phyloP scores from a whole-genome alignment of 2,329 filamentous ascomycete genomes.

The Cercospora sp. region DNA sequence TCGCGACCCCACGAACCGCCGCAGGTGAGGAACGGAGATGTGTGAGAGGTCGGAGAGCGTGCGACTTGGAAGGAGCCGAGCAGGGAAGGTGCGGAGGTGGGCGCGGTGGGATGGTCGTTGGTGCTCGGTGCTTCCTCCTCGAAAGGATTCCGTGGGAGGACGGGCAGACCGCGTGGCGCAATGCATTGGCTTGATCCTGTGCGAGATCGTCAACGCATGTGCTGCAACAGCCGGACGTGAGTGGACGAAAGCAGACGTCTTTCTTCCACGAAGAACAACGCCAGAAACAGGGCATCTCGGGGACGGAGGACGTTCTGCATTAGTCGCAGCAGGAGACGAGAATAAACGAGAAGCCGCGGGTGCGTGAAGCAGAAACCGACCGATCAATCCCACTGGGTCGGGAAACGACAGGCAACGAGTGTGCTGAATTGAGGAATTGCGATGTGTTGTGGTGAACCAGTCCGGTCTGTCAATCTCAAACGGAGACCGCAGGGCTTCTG shows the following conservation, averaged over 20 bases:
- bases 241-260: conserved; percentile 1
- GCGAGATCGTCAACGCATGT: neutral
- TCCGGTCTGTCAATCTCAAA: neutral
- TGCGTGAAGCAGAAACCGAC: neutral
- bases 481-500: neutral
- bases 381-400: neutral
- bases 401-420: neutral
- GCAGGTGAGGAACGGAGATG: neutral
- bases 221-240: neutral
- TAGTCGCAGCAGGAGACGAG: neutral
- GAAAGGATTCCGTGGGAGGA: neutral
- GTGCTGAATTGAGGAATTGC: neutral
- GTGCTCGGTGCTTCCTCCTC: neutral
- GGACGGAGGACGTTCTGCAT: neutral
- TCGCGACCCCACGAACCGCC: neutral
- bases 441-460: neutral
- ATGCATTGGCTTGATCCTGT: neutral
- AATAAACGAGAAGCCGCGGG: neutral
- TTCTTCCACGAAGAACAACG: neutral
- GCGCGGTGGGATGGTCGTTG: neutral
- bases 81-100: conserved; percentile 5
- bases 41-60: neutral
- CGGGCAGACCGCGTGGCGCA: conserved; percentile 5
- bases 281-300: neutral
- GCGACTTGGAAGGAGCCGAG: neutral